phyloP scores from a whole-genome alignment of 345 rosid species.

The Brassica nigra region DNA sequence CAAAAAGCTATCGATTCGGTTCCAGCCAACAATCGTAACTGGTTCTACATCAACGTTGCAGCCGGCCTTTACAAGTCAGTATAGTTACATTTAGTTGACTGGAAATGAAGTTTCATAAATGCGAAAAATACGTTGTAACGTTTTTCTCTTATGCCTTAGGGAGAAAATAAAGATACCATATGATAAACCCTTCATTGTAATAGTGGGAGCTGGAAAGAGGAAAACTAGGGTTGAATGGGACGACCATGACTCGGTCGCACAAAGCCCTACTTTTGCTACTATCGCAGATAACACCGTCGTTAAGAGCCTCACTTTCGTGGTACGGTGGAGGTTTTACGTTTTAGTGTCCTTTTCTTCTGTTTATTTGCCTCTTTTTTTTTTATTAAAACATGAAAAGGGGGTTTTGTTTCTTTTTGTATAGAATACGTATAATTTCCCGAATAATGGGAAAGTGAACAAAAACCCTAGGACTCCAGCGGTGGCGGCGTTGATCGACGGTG shows the following conservation, averaged over 20 bases:
- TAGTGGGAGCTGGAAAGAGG: conserved; percentile 60
- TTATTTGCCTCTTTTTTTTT: background rate
- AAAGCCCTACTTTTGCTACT: conserved; percentile 67
- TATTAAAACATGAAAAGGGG: background rate
- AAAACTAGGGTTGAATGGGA: conserved; percentile 65
- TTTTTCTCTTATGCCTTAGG: conserved; percentile 38
- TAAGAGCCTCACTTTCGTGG: conserved; percentile 48
- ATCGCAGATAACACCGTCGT: conserved; percentile 63
- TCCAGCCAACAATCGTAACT: conserved; percentile 47
- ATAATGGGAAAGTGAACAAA: conserved; percentile 19
- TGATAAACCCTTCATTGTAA: conserved; percentile 63
- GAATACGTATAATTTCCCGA: conserved; percentile 67
- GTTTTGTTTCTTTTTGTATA: conserved; percentile 24
- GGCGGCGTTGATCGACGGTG: conserved; percentile 70
- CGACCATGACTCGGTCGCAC: conserved; percentile 47
- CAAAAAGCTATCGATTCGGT: conserved; percentile 65
- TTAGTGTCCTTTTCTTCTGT: background rate
- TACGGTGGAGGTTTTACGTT: background rate
- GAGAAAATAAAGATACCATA: conserved; percentile 73
- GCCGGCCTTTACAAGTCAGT: conserved; percentile 59
- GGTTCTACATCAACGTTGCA: conserved; percentile 58
- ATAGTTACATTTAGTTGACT: background rate
- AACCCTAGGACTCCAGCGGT: conserved; percentile 56
- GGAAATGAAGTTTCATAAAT: background rate
- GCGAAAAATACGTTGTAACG: conserved; percentile 4